Conservation (phyloP, 2,329 filamentous ascomycete genomes). For the Colletotrichum gloeosporioides region DNA sequence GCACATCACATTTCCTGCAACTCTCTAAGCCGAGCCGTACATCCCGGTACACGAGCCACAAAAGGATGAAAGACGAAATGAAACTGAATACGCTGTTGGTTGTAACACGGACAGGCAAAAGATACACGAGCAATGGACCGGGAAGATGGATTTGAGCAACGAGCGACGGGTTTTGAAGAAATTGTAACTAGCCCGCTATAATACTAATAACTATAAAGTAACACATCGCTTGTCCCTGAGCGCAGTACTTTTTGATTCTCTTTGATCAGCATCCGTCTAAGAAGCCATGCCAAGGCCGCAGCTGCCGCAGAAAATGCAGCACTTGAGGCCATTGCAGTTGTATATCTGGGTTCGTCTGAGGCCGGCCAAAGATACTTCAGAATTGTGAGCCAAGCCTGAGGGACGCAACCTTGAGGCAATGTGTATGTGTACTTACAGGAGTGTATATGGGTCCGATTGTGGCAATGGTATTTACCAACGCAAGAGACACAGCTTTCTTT, state of each 20-base stretch:
- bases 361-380: slow-evolving; percentile 1
- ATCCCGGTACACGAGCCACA: too few relatives aligned
- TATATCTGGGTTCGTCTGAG: slow-evolving; percentile 13
- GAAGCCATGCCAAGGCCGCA: slow-evolving; percentile 25
- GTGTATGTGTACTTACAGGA: neutral
- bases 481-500: slow-evolving; percentile 46
- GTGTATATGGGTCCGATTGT: slow-evolving; percentile 21
- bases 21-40: too few relatives aligned
- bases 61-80: too few relatives aligned
- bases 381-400: neutral
- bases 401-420: neutral
- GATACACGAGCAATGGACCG: neutral
- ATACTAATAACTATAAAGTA: neutral
- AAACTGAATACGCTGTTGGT: too few relatives aligned
- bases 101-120: too few relatives aligned
- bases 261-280: slow-evolving; percentile 23
- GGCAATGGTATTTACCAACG: slow-evolving; percentile 23
- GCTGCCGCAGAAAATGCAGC: slow-evolving; percentile 24
- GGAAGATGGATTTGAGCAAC: neutral
- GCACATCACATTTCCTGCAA: too few relatives aligned
- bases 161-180: neutral
- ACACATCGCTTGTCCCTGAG: neutral
- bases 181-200: neutral
- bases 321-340: slow-evolving; percentile 22
- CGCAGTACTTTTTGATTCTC: slow-evolving; percentile 21